A percentile compares a stretch with the other conserved stretches of the same genome.
Evolutionary conservation across 1,139 yeast species (phyloP).

Genomic region (Zygoascus hellenicus): DNA sequence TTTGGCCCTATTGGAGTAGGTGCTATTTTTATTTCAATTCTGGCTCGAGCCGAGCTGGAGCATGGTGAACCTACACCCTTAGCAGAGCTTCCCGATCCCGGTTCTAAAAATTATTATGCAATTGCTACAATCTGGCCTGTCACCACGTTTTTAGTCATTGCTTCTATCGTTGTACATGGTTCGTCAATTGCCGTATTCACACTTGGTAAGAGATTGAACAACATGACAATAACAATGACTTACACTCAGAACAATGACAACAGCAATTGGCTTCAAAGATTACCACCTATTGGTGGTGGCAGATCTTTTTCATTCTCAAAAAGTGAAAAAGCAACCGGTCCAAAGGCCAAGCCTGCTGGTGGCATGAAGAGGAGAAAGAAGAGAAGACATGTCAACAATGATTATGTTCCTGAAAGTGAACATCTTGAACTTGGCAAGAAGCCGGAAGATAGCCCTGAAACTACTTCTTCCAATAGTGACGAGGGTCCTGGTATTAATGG

Average conservation of each 20-base stretch:
- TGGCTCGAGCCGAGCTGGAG: slow-evolving; percentile 78
- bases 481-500: slow-evolving; percentile 16
- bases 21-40: slow-evolving; percentile 83
- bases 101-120: slow-evolving; percentile 58
- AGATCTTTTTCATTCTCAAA: slow-evolving; percentile 77
- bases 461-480: slow-evolving; percentile 9
- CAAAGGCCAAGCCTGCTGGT: slow-evolving; percentile 67
- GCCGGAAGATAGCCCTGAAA: slow-evolving; percentile 7
- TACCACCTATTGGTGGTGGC: slow-evolving; percentile 67
- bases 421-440: slow-evolving; percentile 32
- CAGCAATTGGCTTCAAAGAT: slow-evolving; percentile 78
- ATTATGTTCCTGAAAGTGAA: slow-evolving; percentile 26
- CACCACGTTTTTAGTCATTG: slow-evolving; percentile 73
- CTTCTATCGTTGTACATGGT: slow-evolving; percentile 91
- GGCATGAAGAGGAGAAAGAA: slow-evolving; percentile 52
- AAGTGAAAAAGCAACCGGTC: slow-evolving; percentile 50
- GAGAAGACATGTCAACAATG: slow-evolving; percentile 37
- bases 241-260: slow-evolving; percentile 70
- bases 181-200: slow-evolving; percentile 93
- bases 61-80: slow-evolving; percentile 60
- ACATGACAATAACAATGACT: slow-evolving; percentile 90
- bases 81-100: slow-evolving; percentile 46
- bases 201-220: slow-evolving; percentile 80
- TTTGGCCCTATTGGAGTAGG: slow-evolving; percentile 99
- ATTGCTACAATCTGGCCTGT: slow-evolving; percentile 85